phyloP scores from a whole-genome alignment of 306 rosid genomes.

The Cicer judaicum region DNA sequence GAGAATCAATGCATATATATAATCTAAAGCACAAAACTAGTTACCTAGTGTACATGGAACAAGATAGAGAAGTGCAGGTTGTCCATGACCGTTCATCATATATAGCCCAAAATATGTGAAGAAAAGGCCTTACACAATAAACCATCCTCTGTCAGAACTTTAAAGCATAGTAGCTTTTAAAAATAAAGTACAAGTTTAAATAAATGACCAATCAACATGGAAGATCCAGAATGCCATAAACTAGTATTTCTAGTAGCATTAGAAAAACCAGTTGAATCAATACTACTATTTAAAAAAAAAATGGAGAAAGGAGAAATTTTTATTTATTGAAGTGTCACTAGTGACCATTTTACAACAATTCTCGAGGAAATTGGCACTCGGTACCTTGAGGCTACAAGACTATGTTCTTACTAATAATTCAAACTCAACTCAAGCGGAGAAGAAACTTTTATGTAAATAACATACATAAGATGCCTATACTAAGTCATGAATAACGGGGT shows the following conservation, averaged over 20 bases:
- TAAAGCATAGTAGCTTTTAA: background rate
- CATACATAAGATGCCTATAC: too few species aligned
- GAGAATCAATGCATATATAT: background rate
- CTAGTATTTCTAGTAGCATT: background rate
- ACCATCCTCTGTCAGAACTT: conserved; percentile 10
- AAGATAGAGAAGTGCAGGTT: conserved; percentile 96
- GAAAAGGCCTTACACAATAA: conserved; percentile 64
- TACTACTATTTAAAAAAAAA: background rate
- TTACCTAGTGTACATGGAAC: conserved; percentile 98
- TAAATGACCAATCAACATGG: conserved; percentile 23
- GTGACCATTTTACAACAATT: too few species aligned
- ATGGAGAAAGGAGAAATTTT: too few species aligned
- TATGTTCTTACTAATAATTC: too few species aligned
- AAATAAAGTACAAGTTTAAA: background rate
- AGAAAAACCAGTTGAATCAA: background rate
- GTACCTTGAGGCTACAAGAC: too few species aligned
- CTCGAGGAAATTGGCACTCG: too few species aligned
- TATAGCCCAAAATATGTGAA: conserved; percentile 78
- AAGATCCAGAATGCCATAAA: conserved; percentile 6
- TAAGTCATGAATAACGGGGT: background rate
- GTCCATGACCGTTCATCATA: conserved; percentile 91
- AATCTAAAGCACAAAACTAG: conserved; percentile 17
- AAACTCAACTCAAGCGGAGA: background rate
- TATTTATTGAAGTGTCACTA: too few species aligned
- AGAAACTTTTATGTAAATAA: too few species aligned